Evolutionary conservation across 2,329 filamentous ascomycete species (phyloP), one percentile per base, ranked within the genome.

Genomic region (Dendrostoma leiphaemia): DNA sequence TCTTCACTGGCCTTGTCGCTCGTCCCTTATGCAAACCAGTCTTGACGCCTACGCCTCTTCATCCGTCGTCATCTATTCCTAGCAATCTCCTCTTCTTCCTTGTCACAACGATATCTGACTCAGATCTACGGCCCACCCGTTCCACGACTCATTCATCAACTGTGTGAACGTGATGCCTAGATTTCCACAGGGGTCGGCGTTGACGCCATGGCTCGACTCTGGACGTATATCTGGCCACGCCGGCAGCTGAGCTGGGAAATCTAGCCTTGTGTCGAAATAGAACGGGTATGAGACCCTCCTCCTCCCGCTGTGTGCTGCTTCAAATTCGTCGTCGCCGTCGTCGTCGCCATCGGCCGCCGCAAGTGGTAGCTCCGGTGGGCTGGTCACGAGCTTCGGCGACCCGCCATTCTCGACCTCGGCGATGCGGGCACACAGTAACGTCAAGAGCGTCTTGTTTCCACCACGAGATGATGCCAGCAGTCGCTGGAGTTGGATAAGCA

Each of bases 391-490:
- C 12, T 56, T 24, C 10, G 51, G 41, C 45, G 53, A 49, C 19
- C 26, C 44, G 29, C 24, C 32, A 32, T n/a, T 48, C 44, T 60
- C 53, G 23, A 60, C 47, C 19, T 61, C 57, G 15, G 58, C 60
- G 12, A 65, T 63, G 23, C 64, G 62, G 9, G 60, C 56, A 15
- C 59, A 56, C 3, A 76, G 62, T 15, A 73, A 62, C 1, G 66
- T 65, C 3, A 76, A 60, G 0, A 77, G 61, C 6, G 67, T 67
- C 40, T 68, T 65, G 45, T 77, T 77, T 4, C 74, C 74, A 6
- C 74, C 74, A 12, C 74, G 67, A 0, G 69, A 75, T 2, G 69
- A 73, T 0, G 71, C 70, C 10, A 77, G 63, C 7, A 75, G 69
- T 38, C 64, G 63, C 38, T 73, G 71, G 6, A 77, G 61, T 32